Conservation (phyloP, 768 basidiomycete species). For the Lactifluus echinatus region DNA sequence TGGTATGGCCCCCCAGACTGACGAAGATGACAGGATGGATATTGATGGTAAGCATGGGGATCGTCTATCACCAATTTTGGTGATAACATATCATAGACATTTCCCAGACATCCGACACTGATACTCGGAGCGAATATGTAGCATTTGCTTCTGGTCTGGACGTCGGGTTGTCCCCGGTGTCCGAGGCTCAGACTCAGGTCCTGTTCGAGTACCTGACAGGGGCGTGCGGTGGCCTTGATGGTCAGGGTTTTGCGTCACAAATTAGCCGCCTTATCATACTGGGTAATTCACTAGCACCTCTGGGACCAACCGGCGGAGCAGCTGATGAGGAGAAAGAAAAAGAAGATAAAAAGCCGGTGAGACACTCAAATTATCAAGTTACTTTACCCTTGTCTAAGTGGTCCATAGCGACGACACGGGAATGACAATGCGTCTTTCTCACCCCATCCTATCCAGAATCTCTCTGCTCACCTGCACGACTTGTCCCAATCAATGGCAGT, state of each 20-base stretch:
- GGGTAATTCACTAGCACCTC: constrained; percentile 74
- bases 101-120: not conserved
- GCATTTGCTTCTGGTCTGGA: constrained; percentile 82
- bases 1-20: constrained; percentile 63
- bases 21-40: constrained; percentile 46
- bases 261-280: constrained; percentile 84
- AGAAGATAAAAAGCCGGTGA: constrained; percentile 47
- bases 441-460: constrained; percentile 59
- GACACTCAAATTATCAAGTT: constrained; percentile 1
- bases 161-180: constrained; percentile 51
- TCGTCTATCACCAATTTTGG: not conserved
- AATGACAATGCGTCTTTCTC: constrained; percentile 62
- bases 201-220: constrained; percentile 85
- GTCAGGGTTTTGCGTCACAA: constrained; percentile 54
- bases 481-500: constrained; percentile 72
- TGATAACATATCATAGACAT: constrained; percentile 8
- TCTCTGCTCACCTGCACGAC: constrained; percentile 66
- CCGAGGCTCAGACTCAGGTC: constrained; percentile 73
- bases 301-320: constrained; percentile 28
- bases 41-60: constrained; percentile 46
- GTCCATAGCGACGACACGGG: constrained; percentile 50
- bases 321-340: constrained; percentile 29
- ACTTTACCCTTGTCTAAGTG: not conserved
- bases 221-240: constrained; percentile 64
- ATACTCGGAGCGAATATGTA: constrained; percentile 53